These are phyloP conservation scores for Rubroshorea leprosula DNA, from an alignment of 345 rosid genomes.

Conservation along the genomic window DNA sequence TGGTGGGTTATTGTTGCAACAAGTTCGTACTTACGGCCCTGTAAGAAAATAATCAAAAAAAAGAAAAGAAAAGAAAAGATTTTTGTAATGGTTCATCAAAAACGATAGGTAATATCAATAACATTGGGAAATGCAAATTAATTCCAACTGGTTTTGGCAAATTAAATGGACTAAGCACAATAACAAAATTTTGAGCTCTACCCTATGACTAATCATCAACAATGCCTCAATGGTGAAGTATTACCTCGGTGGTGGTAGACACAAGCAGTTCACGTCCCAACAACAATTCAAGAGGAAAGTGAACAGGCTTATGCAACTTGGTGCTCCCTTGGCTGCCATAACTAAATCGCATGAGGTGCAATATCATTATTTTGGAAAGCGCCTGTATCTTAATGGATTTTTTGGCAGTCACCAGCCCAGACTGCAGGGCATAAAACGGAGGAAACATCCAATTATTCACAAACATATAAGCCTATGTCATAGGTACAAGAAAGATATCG, in stretches of 20 bases:
- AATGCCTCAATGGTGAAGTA: neutral
- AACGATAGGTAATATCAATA: no score
- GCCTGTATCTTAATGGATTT: constrained; percentile 76
- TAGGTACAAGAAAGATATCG: neutral
- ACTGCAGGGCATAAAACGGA: constrained; percentile 39
- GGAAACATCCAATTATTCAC: constrained; percentile 1
- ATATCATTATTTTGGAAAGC: constrained; percentile 80
- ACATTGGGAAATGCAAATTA: no score
- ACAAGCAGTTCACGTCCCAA: constrained; percentile 63
- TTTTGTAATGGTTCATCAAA: no score
- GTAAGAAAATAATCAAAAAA: no score
- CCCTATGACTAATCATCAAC: no score
- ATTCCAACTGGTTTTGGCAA: no score
- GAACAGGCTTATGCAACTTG: constrained; percentile 76
- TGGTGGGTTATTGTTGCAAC: constrained; percentile 91
- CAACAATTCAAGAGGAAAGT: constrained; percentile 73
- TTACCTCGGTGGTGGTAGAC: constrained; percentile 64
- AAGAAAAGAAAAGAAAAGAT: no score
- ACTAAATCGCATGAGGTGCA: constrained; percentile 91
- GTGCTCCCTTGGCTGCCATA: constrained; percentile 93
- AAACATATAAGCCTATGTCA: neutral
- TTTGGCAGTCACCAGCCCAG: constrained; percentile 72
- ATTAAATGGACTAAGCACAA: no score
- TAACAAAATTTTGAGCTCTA: no score
- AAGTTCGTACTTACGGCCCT: constrained; percentile 86